phyloP scores from a whole-genome alignment of 768 basidiomycete genomes.

The Amanita rubescens region DNA sequence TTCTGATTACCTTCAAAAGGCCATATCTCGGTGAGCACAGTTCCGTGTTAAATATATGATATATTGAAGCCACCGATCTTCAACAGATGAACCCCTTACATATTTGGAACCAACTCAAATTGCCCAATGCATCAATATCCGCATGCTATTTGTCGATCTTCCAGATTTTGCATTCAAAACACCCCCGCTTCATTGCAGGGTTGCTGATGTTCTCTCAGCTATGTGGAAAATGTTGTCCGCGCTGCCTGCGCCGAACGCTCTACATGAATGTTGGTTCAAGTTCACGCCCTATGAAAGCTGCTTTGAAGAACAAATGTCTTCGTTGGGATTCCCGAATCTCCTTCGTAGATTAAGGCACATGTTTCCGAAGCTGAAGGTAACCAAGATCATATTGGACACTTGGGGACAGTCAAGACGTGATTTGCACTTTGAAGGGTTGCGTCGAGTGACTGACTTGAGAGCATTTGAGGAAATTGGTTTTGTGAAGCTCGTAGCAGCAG shows the following conservation, averaged over 20 bases:
- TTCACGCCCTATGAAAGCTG: not conserved
- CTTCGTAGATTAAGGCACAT: not conserved
- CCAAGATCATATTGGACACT: not conserved
- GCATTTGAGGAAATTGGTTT: not conserved
- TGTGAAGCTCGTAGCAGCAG: not conserved
- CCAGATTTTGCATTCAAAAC: not conserved
- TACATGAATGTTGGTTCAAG: not conserved
- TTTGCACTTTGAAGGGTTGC: not conserved
- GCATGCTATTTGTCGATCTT: not conserved
- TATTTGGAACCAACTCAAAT: too few relatives aligned
- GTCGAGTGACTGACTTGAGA: too few relatives aligned
- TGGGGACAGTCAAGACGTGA: not conserved
- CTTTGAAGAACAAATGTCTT: not conserved
- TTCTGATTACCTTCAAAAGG: not conserved
- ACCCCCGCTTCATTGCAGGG: not conserved
- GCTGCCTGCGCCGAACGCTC: not conserved
- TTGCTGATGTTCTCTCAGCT: too few relatives aligned
- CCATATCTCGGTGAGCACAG: not conserved
- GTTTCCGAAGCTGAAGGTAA: slow-evolving; percentile 1
- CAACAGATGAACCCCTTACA: not conserved
- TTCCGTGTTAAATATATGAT: not conserved
- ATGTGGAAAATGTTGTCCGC: not conserved
- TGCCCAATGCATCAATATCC: not conserved
- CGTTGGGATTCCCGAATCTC: not conserved
- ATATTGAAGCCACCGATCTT: not conserved